Percentiles rank a stretch among this genome's conserved stretches.
Evolutionary conservation across 148 eudicot species (phyloP).

Genomic region (Pouteria glomerata): DNA sequence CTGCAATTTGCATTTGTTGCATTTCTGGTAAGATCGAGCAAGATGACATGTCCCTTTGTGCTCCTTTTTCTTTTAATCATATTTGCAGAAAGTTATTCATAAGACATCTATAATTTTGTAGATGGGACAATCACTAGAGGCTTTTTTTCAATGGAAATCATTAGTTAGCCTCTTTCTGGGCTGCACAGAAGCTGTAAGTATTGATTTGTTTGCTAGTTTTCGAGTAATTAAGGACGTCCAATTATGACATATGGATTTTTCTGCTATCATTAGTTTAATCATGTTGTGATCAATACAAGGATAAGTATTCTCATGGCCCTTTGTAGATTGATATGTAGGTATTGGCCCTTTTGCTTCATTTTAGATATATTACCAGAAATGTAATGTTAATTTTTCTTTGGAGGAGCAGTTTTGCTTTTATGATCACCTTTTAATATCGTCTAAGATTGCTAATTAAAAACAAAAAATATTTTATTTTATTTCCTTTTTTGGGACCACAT

Average conservation of each 20-base stretch:
- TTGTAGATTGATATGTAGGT: not conserved
- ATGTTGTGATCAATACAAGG: not conserved
- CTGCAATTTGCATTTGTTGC: conserved; percentile 87
- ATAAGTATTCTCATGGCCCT: not conserved
- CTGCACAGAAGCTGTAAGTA: conserved; percentile 88
- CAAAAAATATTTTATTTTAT: too few relatives aligned
- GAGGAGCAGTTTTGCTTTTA: not conserved
- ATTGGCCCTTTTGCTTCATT: not conserved
- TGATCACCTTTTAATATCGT: too few relatives aligned
- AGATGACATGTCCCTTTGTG: not conserved
- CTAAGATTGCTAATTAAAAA: too few relatives aligned
- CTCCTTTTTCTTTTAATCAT: not conserved
- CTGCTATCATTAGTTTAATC: not conserved
- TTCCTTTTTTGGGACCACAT: not conserved
- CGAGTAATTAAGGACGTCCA: too few relatives aligned
- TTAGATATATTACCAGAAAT: too few relatives aligned
- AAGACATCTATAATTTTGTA: conserved; percentile 26
- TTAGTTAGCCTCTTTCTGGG: conserved; percentile 80
- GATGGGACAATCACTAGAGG: conserved; percentile 99
- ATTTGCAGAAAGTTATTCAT: not conserved
- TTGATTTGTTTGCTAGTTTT: conserved; percentile 1
- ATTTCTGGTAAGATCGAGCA: conserved; percentile 57
- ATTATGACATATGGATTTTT: not conserved
- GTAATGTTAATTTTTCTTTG: too few relatives aligned
- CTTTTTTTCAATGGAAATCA: conserved; percentile 91